phyloP scores from a whole-genome alignment of 441 rosid species.

The Cnidoscolus chayamansa region DNA sequence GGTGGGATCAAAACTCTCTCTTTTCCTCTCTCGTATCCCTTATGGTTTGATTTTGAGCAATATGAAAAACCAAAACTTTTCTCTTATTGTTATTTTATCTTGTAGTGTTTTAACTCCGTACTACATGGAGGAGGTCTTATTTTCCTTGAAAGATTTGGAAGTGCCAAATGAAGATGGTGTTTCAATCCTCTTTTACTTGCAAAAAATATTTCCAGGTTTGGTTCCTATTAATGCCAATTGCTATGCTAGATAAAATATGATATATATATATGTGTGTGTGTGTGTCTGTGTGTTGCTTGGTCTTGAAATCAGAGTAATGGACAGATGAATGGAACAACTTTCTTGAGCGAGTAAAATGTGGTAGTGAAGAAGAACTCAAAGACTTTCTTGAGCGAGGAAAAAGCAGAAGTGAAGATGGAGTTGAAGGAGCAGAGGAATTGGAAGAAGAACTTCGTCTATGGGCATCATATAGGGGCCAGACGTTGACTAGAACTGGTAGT shows the following conservation, averaged over 20 bases:
- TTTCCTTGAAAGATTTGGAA: constrained; percentile 75
- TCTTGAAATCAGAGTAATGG: constrained; percentile 15
- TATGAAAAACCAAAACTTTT: not conserved
- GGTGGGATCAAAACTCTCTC: not conserved
- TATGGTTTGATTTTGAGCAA: constrained; percentile 2
- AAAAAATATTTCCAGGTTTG: constrained; percentile 96
- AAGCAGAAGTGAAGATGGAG: constrained; percentile 57
- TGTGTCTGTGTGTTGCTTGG: not conserved
- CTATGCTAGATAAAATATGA: not conserved
- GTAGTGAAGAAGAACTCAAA: constrained; percentile 65
- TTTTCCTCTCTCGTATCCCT: not conserved
- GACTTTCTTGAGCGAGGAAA: constrained; percentile 78
- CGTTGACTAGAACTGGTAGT: constrained; percentile 93
- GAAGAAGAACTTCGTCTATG: constrained; percentile 90
- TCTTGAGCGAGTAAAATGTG: constrained; percentile 61
- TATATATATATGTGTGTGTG: not conserved
- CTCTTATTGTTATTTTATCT: not conserved
- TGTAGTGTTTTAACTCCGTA: constrained; percentile 96
- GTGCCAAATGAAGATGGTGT: constrained; percentile 95
- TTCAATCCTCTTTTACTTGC: constrained; percentile 92
- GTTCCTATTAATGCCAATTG: constrained; percentile 7
- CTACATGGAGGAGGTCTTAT: constrained; percentile 94
- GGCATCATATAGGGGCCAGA: constrained; percentile 99
- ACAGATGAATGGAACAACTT: constrained; percentile 98
- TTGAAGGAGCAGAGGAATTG: constrained; percentile 51